Conservation (phyloP, 345 rosid species). For the Gossypium longicalyx region DNA sequence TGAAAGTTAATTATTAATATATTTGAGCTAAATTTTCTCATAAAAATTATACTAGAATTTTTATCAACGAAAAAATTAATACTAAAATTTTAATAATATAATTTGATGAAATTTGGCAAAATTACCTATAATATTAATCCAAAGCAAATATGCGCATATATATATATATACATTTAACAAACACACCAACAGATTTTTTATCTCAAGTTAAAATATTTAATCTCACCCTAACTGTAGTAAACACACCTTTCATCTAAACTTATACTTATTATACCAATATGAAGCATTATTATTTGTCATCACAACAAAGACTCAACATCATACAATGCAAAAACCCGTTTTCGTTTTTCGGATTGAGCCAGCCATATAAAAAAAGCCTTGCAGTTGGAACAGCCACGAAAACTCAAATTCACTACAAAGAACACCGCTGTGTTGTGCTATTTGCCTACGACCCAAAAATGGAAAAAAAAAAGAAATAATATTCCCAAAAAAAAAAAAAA, state of each 20-base stretch:
- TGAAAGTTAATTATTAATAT: too few relatives aligned
- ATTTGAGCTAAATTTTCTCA: too few relatives aligned
- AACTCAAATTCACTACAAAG: neutral
- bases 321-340: neutral
- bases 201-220: too few relatives aligned
- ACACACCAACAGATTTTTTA: neutral
- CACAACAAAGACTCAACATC: neutral
- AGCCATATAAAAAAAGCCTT: neutral
- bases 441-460: neutral
- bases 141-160: neutral
- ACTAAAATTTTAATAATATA: too few relatives aligned
- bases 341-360: neutral
- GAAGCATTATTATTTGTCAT: neutral
- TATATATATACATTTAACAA: neutral
- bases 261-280: neutral
- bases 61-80: too few relatives aligned
- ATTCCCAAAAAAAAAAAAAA: neutral
- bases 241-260: too few relatives aligned
- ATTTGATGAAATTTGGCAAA: too few relatives aligned
- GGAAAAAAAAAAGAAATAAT: neutral
- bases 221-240: too few relatives aligned
- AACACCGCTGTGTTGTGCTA: neutral
- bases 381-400: neutral
- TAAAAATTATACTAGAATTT: too few relatives aligned
- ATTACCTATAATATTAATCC: too few relatives aligned